These are phyloP conservation scores for Lunasporangiospora selenospora DNA, from an alignment of 192 early-diverging fungal genomes.

Conservation along the genomic window DNA sequence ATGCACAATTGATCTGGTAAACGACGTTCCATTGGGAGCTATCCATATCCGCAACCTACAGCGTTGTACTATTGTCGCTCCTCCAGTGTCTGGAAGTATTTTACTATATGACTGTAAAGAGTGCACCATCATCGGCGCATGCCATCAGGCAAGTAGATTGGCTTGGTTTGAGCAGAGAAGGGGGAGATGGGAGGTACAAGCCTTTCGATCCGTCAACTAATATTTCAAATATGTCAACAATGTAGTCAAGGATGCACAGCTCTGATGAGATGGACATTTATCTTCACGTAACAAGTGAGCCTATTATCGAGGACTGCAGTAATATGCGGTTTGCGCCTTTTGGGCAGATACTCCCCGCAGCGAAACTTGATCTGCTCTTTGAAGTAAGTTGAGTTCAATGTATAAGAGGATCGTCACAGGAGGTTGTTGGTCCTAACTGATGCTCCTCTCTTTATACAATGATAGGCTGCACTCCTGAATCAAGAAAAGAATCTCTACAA, in stretches of 20 bases:
- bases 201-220: no score
- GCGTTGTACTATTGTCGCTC: slow-evolving; percentile 66
- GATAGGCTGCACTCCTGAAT: slow-evolving; percentile 37
- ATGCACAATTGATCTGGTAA: slow-evolving; percentile 72
- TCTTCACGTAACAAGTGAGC: slow-evolving; percentile 76
- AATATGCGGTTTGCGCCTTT: slow-evolving; percentile 74
- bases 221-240: slow-evolving; percentile 8
- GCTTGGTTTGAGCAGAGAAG: no score
- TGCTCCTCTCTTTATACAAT: not conserved
- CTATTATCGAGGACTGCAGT: slow-evolving; percentile 87
- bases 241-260: slow-evolving; percentile 84
- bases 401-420: not conserved
- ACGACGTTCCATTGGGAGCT: slow-evolving; percentile 61
- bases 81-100: slow-evolving; percentile 74
- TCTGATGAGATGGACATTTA: slow-evolving; percentile 67
- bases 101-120: slow-evolving; percentile 70
- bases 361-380: slow-evolving; percentile 38
- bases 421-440: not conserved
- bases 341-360: slow-evolving; percentile 35
- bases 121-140: slow-evolving; percentile 70
- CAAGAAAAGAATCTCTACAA: slow-evolving; percentile 57
- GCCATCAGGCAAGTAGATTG: slow-evolving; percentile 70
- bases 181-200: no score
- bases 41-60: slow-evolving; percentile 79
- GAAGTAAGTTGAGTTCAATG: slow-evolving; percentile 14